Conservation (phyloP, 768 basidiomycete species). For the Collybia sp. region DNA sequence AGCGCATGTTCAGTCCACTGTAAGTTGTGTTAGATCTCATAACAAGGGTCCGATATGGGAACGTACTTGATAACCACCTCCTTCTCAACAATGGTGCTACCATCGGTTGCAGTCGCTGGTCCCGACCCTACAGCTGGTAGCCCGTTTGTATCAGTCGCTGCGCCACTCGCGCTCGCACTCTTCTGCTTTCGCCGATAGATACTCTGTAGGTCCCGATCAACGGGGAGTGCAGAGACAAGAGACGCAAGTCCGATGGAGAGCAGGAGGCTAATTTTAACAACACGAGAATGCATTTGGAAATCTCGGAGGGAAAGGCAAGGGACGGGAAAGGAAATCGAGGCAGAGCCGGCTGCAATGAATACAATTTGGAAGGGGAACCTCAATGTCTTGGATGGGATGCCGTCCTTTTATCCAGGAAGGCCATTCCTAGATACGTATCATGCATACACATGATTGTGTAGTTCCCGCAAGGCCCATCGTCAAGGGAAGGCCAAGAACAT, state of each 20-base stretch:
- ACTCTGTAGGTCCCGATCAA: not conserved
- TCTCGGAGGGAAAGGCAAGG: not conserved
- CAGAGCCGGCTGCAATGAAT: conserved; percentile 3
- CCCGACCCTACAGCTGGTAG: conserved; percentile 5
- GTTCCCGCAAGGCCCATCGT: too few relatives aligned
- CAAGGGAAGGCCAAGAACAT: too few relatives aligned
- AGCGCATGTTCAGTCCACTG: conserved; percentile 21
- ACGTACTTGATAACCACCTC: conserved; percentile 20
- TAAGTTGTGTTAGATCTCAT: not conserved
- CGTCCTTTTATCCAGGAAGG: too few relatives aligned
- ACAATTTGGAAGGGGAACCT: too few relatives aligned
- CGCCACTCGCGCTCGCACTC: conserved; percentile 1
- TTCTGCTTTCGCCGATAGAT: conserved; percentile 3
- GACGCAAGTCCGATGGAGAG: not conserved
- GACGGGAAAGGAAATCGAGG: not conserved
- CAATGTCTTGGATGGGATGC: too few relatives aligned
- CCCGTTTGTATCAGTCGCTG: too few relatives aligned
- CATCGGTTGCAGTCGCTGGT: conserved; percentile 15
- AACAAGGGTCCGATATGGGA: not conserved
- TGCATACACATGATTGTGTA: too few relatives aligned
- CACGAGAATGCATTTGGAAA: not conserved
- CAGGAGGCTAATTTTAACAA: conserved; percentile 1
- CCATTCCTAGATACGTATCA: too few relatives aligned
- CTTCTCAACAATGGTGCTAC: conserved; percentile 20
- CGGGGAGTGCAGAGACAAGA: conserved; percentile 2